Evolutionary conservation across 345 rosid species (phyloP), one percentile per base, ranked within the genome.

Genomic region (Pistacia integerrima): DNA sequence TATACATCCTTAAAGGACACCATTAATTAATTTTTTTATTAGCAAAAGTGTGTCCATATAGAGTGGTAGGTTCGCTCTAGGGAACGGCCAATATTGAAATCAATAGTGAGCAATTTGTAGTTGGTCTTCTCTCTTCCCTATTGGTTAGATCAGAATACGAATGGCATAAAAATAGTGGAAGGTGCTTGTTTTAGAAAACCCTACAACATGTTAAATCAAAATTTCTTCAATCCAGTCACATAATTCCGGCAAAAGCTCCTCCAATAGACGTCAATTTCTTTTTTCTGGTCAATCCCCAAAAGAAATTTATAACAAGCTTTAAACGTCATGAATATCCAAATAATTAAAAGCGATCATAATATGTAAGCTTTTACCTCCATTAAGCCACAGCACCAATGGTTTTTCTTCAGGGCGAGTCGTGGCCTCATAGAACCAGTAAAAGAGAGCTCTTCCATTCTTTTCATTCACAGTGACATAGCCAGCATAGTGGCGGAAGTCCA

Each of bases 351-450:
- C 10, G 66, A 67, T 22, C 17, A 35, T 41, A 48, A 16, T 20
- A 60, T 41, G 48, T 5, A 36, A 54, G 20, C 79, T 77, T 89
- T 38, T 41, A 94, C 98, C 98, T 89, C 98, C 98, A 84, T 93
- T 94, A 44, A 94, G 97, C 98, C 98, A 93, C 28, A 94, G 87
- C 25, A 94, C 98, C 61, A 94, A 75, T 63, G 98, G 97, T 52
- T 89, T 94, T 65, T 86, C 78, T 20, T 88, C 86, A 41, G 98
- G 88, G 11, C 58, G 78, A 70, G 77, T 59, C 62, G 78, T 77
- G 79, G 95, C 91, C 81, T 94, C 97, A 41, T 85, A 93, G 83
- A 94, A 94, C 98, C 98, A 94, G 76, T 94, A 93, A 76, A 94
- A 94, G 74, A 94, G 87, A 46, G 92, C 90, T 62, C 98, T 82